Evolutionary conservation across 2,329 filamentous ascomycete species (phyloP).

Genomic region (Claviceps sp.): DNA sequence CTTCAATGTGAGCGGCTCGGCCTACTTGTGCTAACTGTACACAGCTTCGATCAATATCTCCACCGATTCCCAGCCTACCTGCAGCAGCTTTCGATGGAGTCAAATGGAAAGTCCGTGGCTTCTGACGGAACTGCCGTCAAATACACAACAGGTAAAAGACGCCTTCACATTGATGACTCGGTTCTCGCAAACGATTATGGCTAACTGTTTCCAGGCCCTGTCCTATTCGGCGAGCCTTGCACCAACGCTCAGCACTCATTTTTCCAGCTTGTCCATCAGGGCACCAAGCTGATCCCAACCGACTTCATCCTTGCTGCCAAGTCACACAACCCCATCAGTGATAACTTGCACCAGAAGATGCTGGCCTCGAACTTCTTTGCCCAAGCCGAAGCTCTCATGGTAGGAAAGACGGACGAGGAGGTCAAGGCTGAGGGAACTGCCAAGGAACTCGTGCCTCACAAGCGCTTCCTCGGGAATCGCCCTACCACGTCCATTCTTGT

Average conservation of each 20-base stretch:
- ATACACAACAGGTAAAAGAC: constrained; percentile 66
- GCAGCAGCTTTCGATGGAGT: constrained; percentile 99
- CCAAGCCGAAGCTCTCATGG: constrained; percentile 80
- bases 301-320: constrained; percentile 96
- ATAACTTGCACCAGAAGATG: constrained; percentile 95
- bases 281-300: constrained; percentile 94
- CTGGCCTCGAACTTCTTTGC: constrained; percentile 85
- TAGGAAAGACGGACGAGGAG: constrained; percentile 72
- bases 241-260: constrained; percentile 99
- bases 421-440: constrained; percentile 63
- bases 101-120: constrained; percentile 94
- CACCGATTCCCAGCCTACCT: constrained; percentile 98
- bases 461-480: constrained; percentile 96
- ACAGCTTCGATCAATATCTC: constrained; percentile 92
- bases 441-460: constrained; percentile 79
- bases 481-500: constrained; percentile 89
- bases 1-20: background rate
- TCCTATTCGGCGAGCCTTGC: constrained; percentile 94
- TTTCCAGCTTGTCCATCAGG: constrained; percentile 98
- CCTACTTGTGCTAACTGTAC: constrained; percentile 2
- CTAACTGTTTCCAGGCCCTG: constrained; percentile 40
- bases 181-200: background rate
- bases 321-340: constrained; percentile 89
- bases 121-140: constrained; percentile 81
- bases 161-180: background rate